phyloP scores from a whole-genome alignment of 345 rosid species.

The Populus euphratica region DNA sequence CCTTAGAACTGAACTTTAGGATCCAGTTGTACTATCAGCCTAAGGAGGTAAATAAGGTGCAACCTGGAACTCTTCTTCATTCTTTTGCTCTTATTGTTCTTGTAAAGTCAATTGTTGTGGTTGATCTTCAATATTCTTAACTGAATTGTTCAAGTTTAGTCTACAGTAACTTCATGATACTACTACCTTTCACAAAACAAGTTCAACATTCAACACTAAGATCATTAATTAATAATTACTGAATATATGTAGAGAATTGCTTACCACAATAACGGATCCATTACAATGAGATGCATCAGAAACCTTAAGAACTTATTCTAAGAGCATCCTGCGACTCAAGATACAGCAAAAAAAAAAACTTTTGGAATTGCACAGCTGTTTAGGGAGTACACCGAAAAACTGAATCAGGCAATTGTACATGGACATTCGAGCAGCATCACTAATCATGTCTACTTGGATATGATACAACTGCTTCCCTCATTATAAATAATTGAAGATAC shows the following conservation, averaged over 20 bases:
- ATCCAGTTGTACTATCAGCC: too few species aligned
- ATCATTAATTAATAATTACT: not conserved
- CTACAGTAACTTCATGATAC: too few species aligned
- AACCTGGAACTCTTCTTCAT: too few species aligned
- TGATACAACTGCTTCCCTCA: not conserved
- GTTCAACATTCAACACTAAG: not conserved
- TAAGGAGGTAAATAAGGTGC: too few species aligned
- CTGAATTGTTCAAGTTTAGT: too few species aligned
- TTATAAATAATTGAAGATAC: not conserved
- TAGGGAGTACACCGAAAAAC: conserved; percentile 6
- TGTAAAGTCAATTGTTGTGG: too few species aligned
- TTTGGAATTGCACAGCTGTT: not conserved
- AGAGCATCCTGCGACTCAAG: not conserved
- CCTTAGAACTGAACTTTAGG: too few species aligned
- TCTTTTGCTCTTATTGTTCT: too few species aligned
- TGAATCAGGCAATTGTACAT: conserved; percentile 7
- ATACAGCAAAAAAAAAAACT: not conserved
- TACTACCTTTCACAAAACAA: too few species aligned
- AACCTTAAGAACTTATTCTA: not conserved
- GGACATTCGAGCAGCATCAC: not conserved
- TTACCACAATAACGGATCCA: not conserved
- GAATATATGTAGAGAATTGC: not conserved
- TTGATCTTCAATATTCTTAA: too few species aligned
- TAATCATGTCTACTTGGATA: not conserved
- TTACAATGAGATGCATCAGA: not conserved